A percentile compares a stretch with the other conserved stretches of the same genome.
These are phyloP conservation scores for Berkeleyomyces basicola DNA, from an alignment of 2,329 filamentous ascomycete species.

Conservation along the genomic window DNA sequence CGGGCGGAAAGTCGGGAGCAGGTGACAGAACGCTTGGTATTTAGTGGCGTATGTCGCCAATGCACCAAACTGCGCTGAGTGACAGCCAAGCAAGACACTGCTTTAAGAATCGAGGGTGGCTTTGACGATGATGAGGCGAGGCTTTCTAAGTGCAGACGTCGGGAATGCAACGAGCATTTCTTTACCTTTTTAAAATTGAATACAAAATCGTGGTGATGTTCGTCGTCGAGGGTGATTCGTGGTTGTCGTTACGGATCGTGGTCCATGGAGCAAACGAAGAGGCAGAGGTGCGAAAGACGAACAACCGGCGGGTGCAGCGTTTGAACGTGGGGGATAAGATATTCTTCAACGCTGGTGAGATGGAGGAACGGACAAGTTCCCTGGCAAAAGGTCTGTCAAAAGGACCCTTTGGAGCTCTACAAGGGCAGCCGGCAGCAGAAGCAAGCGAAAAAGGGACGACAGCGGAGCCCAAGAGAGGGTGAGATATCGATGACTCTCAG, in stretches of 20 bases:
- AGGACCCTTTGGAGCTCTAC: background rate
- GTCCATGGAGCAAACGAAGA: background rate
- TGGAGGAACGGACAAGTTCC: background rate
- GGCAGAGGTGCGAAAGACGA: background rate
- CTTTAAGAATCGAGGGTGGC: background rate
- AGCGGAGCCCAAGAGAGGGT: background rate
- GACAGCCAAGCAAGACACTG: background rate
- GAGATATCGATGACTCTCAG: background rate
- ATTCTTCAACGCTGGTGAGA: background rate
- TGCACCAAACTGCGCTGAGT: background rate
- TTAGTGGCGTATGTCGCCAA: background rate
- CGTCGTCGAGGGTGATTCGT: background rate
- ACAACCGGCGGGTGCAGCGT: background rate
- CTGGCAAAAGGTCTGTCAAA: background rate
- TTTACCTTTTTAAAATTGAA: background rate
- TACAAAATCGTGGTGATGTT: background rate
- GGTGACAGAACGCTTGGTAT: background rate
- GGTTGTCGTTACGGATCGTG: slow-evolving; percentile 1
- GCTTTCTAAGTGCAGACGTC: background rate
- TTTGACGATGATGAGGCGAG: background rate
- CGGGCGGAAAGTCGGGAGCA: background rate
- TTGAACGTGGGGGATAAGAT: slow-evolving; percentile 1
- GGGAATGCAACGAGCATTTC: background rate
- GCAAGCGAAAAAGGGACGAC: background rate
- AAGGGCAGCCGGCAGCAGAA: background rate